These are phyloP conservation scores for Stephanodiscus triporus DNA, from an alignment of 108 stramenopile species.

Conservation along the genomic window DNA sequence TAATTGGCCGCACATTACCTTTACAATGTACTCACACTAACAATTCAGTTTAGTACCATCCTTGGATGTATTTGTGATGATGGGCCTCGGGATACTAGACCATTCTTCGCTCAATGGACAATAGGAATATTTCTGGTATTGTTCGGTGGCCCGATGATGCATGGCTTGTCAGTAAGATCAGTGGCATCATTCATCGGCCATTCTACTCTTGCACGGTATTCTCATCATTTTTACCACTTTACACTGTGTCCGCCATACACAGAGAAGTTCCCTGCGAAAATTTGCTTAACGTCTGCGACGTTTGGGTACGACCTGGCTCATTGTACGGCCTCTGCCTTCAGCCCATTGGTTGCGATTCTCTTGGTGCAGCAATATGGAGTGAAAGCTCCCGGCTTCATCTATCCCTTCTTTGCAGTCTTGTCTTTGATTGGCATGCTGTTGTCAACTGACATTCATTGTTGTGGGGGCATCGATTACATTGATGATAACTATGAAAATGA, in stretches of 20 bases:
- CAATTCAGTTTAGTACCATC: too few relatives aligned
- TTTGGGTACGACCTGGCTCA: conserved; percentile 72
- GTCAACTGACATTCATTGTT: not conserved
- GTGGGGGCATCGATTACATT: not conserved
- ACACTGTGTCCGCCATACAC: not conserved
- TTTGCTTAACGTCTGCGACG: conserved; percentile 57
- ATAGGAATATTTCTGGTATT: conserved; percentile 60
- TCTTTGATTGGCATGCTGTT: not conserved
- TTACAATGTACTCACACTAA: too few relatives aligned
- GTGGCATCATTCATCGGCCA: not conserved
- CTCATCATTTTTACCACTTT: not conserved
- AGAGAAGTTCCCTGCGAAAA: conserved; percentile 63
- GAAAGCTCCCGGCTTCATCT: conserved; percentile 54
- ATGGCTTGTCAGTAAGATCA: conserved; percentile 50
- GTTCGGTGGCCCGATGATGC: conserved; percentile 67
- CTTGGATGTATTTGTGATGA: too few relatives aligned
- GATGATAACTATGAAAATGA: not conserved
- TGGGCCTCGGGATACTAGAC: conserved; percentile 48
- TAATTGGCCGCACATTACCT: too few relatives aligned
- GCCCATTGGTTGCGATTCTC: conserved; percentile 64
- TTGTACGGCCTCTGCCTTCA: conserved; percentile 62
- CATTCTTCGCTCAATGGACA: conserved; percentile 58
- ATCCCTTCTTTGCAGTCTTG: conserved; percentile 46
- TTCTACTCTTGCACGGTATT: not conserved
- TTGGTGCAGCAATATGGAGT: conserved; percentile 50